Evolutionary conservation across 768 basidiomycete genomes (phyloP).

Genomic region (Lactarius psammicola): DNA sequence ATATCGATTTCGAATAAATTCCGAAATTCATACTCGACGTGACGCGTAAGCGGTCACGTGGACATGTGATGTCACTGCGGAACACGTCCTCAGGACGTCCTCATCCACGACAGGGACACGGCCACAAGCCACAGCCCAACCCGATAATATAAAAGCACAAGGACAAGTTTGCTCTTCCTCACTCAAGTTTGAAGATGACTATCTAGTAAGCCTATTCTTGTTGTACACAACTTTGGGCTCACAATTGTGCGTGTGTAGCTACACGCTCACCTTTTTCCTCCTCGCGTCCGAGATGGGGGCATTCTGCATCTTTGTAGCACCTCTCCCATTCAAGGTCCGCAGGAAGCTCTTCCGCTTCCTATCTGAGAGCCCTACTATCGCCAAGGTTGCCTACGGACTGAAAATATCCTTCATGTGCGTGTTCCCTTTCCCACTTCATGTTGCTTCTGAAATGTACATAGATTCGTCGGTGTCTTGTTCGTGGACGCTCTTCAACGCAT

Average conservation of each 20-base stretch:
- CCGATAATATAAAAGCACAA: not conserved
- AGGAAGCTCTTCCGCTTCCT: slow-evolving; percentile 72
- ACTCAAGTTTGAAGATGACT: slow-evolving; percentile 40
- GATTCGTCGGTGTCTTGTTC: slow-evolving; percentile 85
- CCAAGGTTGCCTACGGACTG: slow-evolving; percentile 85
- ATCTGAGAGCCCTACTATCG: slow-evolving; percentile 64
- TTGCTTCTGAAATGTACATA: slow-evolving; percentile 31
- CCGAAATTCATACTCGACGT: not conserved
- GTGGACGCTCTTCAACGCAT: slow-evolving; percentile 92
- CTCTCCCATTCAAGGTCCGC: slow-evolving; percentile 74
- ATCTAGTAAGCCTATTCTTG: slow-evolving; percentile 41
- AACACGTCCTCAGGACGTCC: not conserved
- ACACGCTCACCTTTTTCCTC: slow-evolving; percentile 76
- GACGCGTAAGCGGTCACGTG: slow-evolving; percentile 25
- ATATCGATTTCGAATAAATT: not conserved
- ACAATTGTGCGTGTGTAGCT: slow-evolving; percentile 44
- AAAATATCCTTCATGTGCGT: slow-evolving; percentile 92
- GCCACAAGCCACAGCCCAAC: not conserved
- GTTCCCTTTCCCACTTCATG: not conserved
- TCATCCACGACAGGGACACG: not conserved
- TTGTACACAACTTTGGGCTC: not conserved
- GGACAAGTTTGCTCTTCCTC: not conserved
- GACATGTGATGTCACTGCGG: not conserved
- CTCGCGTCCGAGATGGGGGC: slow-evolving; percentile 83
- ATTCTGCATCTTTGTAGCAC: slow-evolving; percentile 80